phyloP scores from a whole-genome alignment of 805 yeast species.

The Candida takata region DNA sequence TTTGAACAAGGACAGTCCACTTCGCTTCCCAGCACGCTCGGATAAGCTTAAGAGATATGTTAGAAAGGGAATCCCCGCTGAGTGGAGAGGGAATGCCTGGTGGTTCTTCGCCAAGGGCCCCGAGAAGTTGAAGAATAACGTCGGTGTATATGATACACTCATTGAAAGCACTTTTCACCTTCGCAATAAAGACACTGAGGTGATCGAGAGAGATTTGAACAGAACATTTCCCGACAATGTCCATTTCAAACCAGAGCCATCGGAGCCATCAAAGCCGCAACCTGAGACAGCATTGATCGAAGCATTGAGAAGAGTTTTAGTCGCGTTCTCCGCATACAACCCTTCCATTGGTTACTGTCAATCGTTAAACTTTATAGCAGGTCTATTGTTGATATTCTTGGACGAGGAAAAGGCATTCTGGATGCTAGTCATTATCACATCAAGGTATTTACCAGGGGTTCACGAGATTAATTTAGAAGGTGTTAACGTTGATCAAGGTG shows the following conservation, averaged over 20 bases:
- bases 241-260: conserved; percentile 50
- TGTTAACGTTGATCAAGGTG: conserved; percentile 92
- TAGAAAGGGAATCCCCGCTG: conserved; percentile 91
- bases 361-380: conserved; percentile 87
- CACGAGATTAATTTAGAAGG: conserved; percentile 90
- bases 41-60: conserved; percentile 75
- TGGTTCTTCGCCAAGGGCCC: conserved; percentile 87
- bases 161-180: conserved; percentile 48
- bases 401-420: conserved; percentile 89
- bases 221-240: conserved; percentile 94
- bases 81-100: conserved; percentile 98
- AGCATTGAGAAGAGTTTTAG: conserved; percentile 71
- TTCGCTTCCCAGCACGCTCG: conserved; percentile 68
- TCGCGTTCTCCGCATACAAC: conserved; percentile 76
- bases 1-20: conserved; percentile 42
- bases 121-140: conserved; percentile 59
- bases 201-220: conserved; percentile 88
- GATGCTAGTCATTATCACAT: conserved; percentile 91
- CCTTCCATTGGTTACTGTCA: conserved; percentile 96
- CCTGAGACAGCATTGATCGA: conserved; percentile 61
- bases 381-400: conserved; percentile 74
- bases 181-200: conserved; percentile 74
- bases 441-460: conserved; percentile 79
- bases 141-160: conserved; percentile 67
- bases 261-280: conserved; percentile 1